Evolutionary conservation across 805 yeast species (phyloP).

Genomic region (Wickerhamomyces sydowiorum): DNA sequence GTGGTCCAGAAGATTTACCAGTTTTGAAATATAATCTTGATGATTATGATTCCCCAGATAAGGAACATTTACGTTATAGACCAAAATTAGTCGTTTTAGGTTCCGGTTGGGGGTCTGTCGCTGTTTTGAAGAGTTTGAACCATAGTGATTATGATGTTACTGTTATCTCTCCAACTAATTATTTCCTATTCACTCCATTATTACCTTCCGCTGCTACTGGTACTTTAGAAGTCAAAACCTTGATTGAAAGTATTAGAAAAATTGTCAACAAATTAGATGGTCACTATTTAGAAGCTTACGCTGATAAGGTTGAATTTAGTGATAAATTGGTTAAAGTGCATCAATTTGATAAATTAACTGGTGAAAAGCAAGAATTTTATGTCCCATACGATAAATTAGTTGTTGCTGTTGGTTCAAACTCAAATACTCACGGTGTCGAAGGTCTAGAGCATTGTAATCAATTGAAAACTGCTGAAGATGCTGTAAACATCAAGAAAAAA

Average conservation of each 20-base stretch:
- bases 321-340: conserved; percentile 54
- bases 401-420: conserved; percentile 61
- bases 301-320: conserved; percentile 50
- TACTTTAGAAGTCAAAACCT: conserved; percentile 57
- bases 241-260: conserved; percentile 58
- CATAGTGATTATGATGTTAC: conserved; percentile 58
- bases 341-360: conserved; percentile 35
- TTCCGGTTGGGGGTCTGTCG: conserved; percentile 70
- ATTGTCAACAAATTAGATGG: conserved; percentile 48
- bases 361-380: conserved; percentile 40
- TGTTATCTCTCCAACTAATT: conserved; percentile 62
- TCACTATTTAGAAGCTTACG: conserved; percentile 58
- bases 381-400: conserved; percentile 70
- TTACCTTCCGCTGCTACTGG: conserved; percentile 70
- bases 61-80: conserved; percentile 38
- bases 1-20: conserved; percentile 72
- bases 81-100: conserved; percentile 60
- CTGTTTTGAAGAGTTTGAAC: conserved; percentile 44
- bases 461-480: conserved; percentile 64
- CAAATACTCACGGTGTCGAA: conserved; percentile 66
- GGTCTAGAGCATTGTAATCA: conserved; percentile 60
- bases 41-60: conserved; percentile 46
- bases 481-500: conserved; percentile 46
- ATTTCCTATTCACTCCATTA: conserved; percentile 65
- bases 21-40: conserved; percentile 52